phyloP scores from a whole-genome alignment of 2,329 filamentous ascomycete genomes.

The Chaetomiaceae sp. region DNA sequence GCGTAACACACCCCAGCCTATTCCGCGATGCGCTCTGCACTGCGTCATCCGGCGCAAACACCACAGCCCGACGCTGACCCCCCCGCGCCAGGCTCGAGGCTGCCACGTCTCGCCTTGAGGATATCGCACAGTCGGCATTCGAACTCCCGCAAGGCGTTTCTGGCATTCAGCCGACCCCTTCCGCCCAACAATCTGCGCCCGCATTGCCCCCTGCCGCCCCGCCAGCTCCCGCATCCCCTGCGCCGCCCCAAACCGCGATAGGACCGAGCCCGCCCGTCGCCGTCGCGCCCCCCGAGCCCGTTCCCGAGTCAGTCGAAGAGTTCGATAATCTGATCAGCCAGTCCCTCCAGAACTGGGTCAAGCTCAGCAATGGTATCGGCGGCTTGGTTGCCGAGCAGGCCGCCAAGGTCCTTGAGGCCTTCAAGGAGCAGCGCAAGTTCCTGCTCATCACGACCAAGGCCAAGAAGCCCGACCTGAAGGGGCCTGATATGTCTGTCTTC shows the following conservation, averaged over 20 bases:
- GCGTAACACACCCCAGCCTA: conserved; percentile 32
- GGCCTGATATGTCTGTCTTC: conserved; percentile 57
- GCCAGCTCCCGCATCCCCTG: conserved; percentile 17
- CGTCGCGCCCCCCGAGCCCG: conserved; percentile 41
- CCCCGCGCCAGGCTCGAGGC: conserved; percentile 75
- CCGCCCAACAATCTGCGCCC: conserved; percentile 32
- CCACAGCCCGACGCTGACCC: conserved; percentile 42
- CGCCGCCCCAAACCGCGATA: conserved; percentile 21
- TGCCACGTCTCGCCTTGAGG: conserved; percentile 90
- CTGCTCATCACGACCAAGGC: conserved; percentile 84
- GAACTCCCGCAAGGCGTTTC: conserved; percentile 52
- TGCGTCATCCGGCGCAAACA: conserved; percentile 7
- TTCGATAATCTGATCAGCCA: conserved; percentile 75
- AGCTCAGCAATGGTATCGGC: conserved; percentile 72
- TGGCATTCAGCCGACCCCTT: conserved; percentile 38
- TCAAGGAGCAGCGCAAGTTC: conserved; percentile 81
- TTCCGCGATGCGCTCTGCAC: neutral
- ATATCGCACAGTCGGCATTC: conserved; percentile 76
- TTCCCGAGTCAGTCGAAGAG: conserved; percentile 77
- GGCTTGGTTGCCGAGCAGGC: conserved; percentile 74
- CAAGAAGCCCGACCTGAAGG: conserved; percentile 75
- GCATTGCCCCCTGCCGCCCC: conserved; percentile 33
- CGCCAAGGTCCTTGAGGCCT: conserved; percentile 55
- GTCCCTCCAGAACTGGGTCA: conserved; percentile 72
- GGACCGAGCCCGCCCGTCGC: conserved; percentile 34